A percentile compares a stretch with the other conserved stretches of the same genome.
Conservation (phyloP, 2,329 filamentous ascomycete genomes). For the Dactylellina leptospora region DNA sequence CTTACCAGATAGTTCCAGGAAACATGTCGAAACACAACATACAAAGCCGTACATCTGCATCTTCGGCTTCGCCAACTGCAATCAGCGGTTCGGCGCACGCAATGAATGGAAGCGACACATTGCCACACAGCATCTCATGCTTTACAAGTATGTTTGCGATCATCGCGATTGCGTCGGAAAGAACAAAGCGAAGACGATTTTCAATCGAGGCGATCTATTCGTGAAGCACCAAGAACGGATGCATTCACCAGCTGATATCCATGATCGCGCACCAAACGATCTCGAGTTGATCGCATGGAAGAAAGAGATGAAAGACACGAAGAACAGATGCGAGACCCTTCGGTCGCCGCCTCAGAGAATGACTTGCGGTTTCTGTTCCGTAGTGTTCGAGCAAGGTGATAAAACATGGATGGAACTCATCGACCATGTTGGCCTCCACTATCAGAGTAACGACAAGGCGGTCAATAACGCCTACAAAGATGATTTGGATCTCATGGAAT, state of each 20-base stretch:
- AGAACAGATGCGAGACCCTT: slow-evolving; percentile 33
- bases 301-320: slow-evolving; percentile 33
- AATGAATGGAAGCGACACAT: slow-evolving; percentile 97
- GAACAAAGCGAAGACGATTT: slow-evolving; percentile 64
- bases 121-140: slow-evolving; percentile 77
- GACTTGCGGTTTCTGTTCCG: slow-evolving; percentile 44
- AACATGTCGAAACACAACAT: slow-evolving; percentile 72
- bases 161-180: slow-evolving; percentile 58
- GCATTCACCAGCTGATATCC: slow-evolving; percentile 69
- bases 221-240: slow-evolving; percentile 87
- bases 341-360: slow-evolving; percentile 38
- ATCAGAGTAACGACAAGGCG: slow-evolving; percentile 23
- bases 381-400: slow-evolving; percentile 39
- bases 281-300: slow-evolving; percentile 31
- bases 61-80: slow-evolving; percentile 80
- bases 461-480: slow-evolving; percentile 30
- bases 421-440: slow-evolving; percentile 50
- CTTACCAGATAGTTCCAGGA: slow-evolving; percentile 46
- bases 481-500: slow-evolving; percentile 36
- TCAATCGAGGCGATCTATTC: slow-evolving; percentile 93
- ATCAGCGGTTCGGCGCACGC: slow-evolving; percentile 76
- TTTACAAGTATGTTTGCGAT: slow-evolving; percentile 79
- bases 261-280: slow-evolving; percentile 17
- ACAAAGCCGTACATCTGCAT: slow-evolving; percentile 76
- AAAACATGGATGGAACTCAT: slow-evolving; percentile 46